Conservation (phyloP, 1,139 yeast species). For the Groenewaldozyma sp. region DNA sequence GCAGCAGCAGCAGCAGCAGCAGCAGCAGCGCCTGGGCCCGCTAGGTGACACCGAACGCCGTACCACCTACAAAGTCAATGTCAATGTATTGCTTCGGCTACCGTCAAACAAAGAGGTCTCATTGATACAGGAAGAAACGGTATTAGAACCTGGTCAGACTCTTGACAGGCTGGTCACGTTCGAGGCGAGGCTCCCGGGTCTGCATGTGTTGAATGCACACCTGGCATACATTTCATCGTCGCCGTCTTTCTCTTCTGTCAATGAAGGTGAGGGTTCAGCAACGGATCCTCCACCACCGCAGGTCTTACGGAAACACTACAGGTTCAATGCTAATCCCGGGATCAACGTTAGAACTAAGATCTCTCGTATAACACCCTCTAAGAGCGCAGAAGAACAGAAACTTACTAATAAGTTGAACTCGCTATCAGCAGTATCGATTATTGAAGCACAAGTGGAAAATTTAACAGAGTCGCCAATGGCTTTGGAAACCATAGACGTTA, state of each 20-base stretch:
- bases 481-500: conserved; percentile 25
- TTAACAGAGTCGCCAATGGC: conserved; percentile 23
- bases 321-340: conserved; percentile 27
- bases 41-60: not conserved
- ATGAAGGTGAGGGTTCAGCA: not conserved
- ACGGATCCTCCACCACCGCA: conserved; percentile 8
- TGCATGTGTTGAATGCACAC: conserved; percentile 23
- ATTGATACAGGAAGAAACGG: conserved; percentile 9
- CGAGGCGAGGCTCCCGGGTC: conserved; percentile 25
- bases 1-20: no score
- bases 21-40: no score
- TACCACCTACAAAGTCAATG: conserved; percentile 9
- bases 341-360: conserved; percentile 26
- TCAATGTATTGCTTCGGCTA: conserved; percentile 16
- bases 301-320: conserved; percentile 22
- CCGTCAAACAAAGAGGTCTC: conserved; percentile 14
- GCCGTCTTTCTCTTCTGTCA: conserved; percentile 2
- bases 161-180: conserved; percentile 16
- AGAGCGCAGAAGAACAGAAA: not conserved
- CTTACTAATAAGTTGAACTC: not conserved
- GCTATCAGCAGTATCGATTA: conserved; percentile 8
- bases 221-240: conserved; percentile 16
- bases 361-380: conserved; percentile 14
- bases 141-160: conserved; percentile 12
- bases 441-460: conserved; percentile 32